Percentiles rank a stretch among this genome's conserved stretches.
Conservation (phyloP, 2,329 filamentous ascomycete genomes). For the Talaromyces rugulosus region DNA sequence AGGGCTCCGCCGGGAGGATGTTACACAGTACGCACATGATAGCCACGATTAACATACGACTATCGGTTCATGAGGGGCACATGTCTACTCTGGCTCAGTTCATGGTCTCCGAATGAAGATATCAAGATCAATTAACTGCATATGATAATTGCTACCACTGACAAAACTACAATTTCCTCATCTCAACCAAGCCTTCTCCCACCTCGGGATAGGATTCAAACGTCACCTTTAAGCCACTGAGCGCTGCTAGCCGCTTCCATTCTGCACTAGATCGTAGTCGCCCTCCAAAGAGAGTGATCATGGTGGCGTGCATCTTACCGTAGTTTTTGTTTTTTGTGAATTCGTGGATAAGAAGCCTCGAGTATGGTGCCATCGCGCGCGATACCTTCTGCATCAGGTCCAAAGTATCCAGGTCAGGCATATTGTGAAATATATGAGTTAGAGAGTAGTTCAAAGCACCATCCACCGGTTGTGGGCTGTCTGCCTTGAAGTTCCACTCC, state of each 20-base stretch:
- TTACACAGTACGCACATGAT: neutral
- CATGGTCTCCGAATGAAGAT: neutral
- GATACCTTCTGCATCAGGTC: slow-evolving; percentile 33
- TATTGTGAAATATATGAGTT: slow-evolving; percentile 35
- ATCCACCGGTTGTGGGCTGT: slow-evolving; percentile 27
- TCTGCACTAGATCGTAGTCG: slow-evolving; percentile 30
- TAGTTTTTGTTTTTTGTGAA: slow-evolving; percentile 33
- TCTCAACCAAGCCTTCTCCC: slow-evolving; percentile 34
- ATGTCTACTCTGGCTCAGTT: neutral
- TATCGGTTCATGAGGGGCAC: neutral
- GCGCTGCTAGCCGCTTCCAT: slow-evolving; percentile 30
- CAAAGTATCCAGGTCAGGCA: slow-evolving; percentile 33
- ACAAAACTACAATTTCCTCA: slow-evolving; percentile 20
- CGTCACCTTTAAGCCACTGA: slow-evolving; percentile 29
- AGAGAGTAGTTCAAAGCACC: slow-evolving; percentile 32
- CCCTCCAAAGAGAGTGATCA: slow-evolving; percentile 33
- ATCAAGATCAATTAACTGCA: neutral
- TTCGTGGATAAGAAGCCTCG: slow-evolving; percentile 33
- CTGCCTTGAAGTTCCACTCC: slow-evolving; percentile 34
- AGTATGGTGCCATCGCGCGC: slow-evolving; percentile 29
- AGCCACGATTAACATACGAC: neutral
- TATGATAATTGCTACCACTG: neutral
- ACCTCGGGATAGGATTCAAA: slow-evolving; percentile 31
- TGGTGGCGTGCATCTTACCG: slow-evolving; percentile 32
- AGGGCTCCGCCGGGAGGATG: neutral